phyloP scores from a whole-genome alignment of 2,329 filamentous ascomycete species.

The Ophiobolus disseminans region DNA sequence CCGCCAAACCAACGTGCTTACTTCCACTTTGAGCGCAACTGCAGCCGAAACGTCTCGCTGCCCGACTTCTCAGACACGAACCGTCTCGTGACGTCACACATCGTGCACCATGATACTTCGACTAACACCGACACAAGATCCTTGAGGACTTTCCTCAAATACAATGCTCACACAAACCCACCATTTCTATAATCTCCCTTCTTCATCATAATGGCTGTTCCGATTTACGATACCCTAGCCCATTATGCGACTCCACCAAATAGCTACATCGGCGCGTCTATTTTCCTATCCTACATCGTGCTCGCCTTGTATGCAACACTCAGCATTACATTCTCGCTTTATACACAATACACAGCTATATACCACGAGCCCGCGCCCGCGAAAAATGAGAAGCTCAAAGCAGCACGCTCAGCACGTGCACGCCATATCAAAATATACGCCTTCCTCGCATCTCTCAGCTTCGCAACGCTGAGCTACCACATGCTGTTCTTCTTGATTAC shows the following conservation, averaged over 20 bases:
- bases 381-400: conserved; percentile 11
- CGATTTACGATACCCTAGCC: conserved; percentile 7
- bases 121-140: no score
- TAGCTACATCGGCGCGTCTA: conserved; percentile 37
- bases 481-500: conserved; percentile 42
- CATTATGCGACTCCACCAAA: conserved; percentile 32
- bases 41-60: conserved; percentile 16
- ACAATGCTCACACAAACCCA: neutral
- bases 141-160: no score
- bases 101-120: conserved; percentile 12
- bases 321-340: conserved; percentile 23
- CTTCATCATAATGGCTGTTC: conserved; percentile 3
- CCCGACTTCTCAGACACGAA: conserved; percentile 28
- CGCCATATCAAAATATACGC: conserved; percentile 38
- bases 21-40: neutral
- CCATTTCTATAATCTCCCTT: neutral
- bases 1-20: no score
- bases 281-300: conserved; percentile 43
- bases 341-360: conserved; percentile 21
- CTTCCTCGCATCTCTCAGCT: conserved; percentile 34
- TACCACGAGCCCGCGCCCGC: neutral
- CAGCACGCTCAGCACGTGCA: conserved; percentile 22
- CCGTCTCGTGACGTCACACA: conserved; percentile 42
- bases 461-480: conserved; percentile 36
- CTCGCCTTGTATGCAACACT: conserved; percentile 32